Percentiles rank a stretch among this genome's conserved stretches.
These are phyloP conservation scores for Candida nitratophila DNA, from an alignment of 805 yeast species.

Conservation along the genomic window DNA sequence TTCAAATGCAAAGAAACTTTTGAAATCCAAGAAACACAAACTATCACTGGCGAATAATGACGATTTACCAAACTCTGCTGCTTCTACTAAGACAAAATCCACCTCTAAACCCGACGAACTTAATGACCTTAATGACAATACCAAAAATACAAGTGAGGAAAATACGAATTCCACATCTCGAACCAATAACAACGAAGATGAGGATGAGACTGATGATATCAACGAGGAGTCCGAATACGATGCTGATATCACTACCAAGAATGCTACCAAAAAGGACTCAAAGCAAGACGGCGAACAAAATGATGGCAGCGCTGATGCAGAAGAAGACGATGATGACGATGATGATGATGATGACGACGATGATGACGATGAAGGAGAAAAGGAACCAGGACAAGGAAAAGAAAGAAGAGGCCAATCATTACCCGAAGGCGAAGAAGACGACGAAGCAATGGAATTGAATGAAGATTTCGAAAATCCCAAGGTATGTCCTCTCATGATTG, in stretches of 20 bases:
- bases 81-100: not conserved
- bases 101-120: not conserved
- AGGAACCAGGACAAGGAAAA: not conserved
- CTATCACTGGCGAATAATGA: not conserved
- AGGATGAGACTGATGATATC: not conserved
- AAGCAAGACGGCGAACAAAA: conserved; percentile 1
- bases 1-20: not conserved
- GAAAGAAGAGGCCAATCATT: no score
- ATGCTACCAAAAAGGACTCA: no score
- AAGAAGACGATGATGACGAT: not conserved
- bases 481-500: conserved; percentile 40
- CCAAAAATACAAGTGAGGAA: not conserved
- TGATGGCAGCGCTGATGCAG: no score
- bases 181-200: not conserved
- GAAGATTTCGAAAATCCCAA: conserved; percentile 28
- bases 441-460: conserved; percentile 14
- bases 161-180: not conserved
- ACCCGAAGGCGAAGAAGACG: conserved; percentile 3
- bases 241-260: not conserved
- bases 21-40: conserved; percentile 2
- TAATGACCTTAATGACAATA: not conserved
- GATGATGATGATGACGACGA: conserved; percentile 15
- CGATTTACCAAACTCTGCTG: conserved; percentile 3
- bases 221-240: not conserved
- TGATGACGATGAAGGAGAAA: conserved; percentile 16